Percentiles rank a stretch among this genome's conserved stretches.
phyloP scores from a whole-genome alignment of 23 red algal species.

The Gracilariopsis chorda region DNA sequence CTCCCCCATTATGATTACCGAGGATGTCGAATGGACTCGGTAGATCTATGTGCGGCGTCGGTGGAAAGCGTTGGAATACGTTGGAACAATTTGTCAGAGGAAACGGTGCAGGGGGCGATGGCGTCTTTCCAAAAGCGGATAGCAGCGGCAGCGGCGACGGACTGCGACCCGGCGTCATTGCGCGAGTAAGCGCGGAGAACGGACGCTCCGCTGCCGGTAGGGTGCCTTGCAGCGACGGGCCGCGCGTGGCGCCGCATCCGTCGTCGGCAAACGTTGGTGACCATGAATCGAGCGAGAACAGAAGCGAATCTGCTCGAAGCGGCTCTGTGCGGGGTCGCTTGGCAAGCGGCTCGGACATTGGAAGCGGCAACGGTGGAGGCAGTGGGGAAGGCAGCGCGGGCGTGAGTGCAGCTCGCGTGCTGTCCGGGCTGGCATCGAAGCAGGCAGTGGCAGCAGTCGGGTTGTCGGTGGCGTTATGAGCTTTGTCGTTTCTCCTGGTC shows the following conservation, averaged over 20 bases:
- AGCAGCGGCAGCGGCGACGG: slow-evolving; percentile 22
- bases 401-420: background rate
- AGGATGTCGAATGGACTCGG: background rate
- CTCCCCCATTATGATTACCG: background rate
- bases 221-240: background rate
- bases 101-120: background rate
- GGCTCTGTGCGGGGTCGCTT: slow-evolving; percentile 1
- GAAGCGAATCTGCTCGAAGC: background rate
- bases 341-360: background rate
- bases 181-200: slow-evolving; percentile 15
- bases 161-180: background rate
- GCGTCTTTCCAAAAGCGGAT: slow-evolving; percentile 6
- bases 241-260: background rate
- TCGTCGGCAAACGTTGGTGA: background rate
- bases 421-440: slow-evolving; percentile 12
- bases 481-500: background rate
- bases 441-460: background rate
- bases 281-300: background rate
- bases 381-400: background rate
- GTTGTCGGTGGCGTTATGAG: no score
- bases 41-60: background rate
- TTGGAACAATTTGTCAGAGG: background rate
- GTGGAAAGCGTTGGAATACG: background rate
- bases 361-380: background rate
- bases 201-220: background rate